Evolutionary conservation across 176 grass and related monocot genomes (phyloP).

Genomic region (Phyllostachys edulis): DNA sequence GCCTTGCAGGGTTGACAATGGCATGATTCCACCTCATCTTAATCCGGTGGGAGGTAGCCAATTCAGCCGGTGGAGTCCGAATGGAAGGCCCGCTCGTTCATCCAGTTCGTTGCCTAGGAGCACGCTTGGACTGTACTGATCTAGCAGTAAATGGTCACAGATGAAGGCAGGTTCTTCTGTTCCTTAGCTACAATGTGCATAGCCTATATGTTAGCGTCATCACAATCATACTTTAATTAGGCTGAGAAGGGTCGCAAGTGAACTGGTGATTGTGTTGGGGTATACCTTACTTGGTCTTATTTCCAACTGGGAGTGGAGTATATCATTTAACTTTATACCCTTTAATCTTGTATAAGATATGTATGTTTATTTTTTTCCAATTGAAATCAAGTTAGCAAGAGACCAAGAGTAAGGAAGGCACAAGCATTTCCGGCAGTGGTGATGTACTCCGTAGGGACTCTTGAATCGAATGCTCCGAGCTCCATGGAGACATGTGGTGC

Average conservation of each 20-base stretch:
- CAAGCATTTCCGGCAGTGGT: background rate
- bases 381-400: conserved; percentile 1
- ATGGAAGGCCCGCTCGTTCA: conserved; percentile 45
- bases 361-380: background rate
- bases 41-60: conserved; percentile 41
- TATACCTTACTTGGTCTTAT: conserved; percentile 27
- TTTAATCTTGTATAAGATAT: conserved; percentile 6
- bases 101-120: conserved; percentile 43
- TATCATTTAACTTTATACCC: conserved; percentile 30
- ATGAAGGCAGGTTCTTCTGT: background rate
- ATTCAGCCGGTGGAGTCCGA: conserved; percentile 39
- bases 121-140: conserved; percentile 53
- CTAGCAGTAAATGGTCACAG: background rate
- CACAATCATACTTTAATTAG: conserved; percentile 18
- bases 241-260: background rate
- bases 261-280: conserved; percentile 26
- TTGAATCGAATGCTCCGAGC: background rate
- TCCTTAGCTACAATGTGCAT: conserved; percentile 31
- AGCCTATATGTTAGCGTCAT: background rate
- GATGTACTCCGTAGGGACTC: background rate
- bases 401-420: background rate
- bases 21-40: conserved; percentile 36
- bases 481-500: background rate
- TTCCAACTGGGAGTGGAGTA: conserved; percentile 21
- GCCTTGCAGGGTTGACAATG: conserved; percentile 36